Base-by-base conservation (phyloP, 306 rosid species). In the Cotoneaster glaucophyllus region DNA sequence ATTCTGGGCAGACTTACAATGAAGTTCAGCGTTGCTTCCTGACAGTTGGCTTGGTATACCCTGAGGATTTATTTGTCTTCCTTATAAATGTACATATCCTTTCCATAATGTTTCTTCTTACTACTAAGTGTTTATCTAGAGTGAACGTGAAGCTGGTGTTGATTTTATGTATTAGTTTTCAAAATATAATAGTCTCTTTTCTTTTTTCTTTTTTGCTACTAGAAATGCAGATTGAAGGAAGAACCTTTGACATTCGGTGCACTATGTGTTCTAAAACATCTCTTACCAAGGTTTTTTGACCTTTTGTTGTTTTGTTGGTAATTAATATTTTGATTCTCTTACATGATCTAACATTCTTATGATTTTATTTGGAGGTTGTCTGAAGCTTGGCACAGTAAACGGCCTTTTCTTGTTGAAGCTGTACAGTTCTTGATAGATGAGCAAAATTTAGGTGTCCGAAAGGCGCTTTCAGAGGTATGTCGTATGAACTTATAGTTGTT, bases 21-120 rank as follows among this genome's bases (percentile, higher is more conserved):
- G 97, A 94, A 84, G 91, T 94, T 77, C 98, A 94, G 78, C 97
- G 79, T 75, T 94, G 98, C 90, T 94, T 91, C 89, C 93, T 94
- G 80, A 87, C 96, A 44, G 95, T 90, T 74, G 98, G 98, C 70
- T 77, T 88, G 83, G 90, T 91, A 79, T 94, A 94, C 79, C 93
- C 97, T 22, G 97, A 94, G 82, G 97, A 94, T 88, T 78, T 94
- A 74, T 94, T 91, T 84, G 62, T 84, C 81, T 90, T 91, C 82
- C 98, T 94, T 75, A 78, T 88, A 70, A 90, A 85, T 85, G 98
- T 94, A 88, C 87, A 97, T 90, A 69, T 41, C 70, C 56, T 56
- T 75, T 78, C 59, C 15, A 53, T 54, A 39, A 26, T 74, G 18
- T 19, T 74, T 45, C 28, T 61, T 44, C 66, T 54, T 50, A 67